Evolutionary conservation across 495 filamentous ascomycete species (phyloP).

Genomic region (Lasiosphaeris hirsuta): DNA sequence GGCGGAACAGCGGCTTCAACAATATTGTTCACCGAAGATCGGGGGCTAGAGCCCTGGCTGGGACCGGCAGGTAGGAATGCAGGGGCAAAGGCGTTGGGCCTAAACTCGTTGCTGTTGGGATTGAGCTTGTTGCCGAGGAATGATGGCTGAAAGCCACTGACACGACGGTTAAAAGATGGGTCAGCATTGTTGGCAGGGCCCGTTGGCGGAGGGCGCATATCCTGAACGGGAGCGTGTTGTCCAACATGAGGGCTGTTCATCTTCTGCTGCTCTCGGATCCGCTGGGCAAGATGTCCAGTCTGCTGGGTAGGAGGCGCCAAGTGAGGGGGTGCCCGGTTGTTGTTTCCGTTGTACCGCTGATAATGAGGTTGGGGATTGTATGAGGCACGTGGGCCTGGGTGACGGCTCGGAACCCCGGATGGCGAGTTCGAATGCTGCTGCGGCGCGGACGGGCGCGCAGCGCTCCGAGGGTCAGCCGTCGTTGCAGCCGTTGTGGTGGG

Average conservation of each 20-base stretch:
- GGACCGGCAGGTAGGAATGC: constrained; percentile 71
- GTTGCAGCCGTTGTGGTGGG: constrained; percentile 21
- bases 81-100: constrained; percentile 72
- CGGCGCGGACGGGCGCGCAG: constrained; percentile 26
- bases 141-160: constrained; percentile 41
- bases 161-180: constrained; percentile 44
- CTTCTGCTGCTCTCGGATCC: constrained; percentile 49
- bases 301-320: constrained; percentile 32
- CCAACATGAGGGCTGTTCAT: constrained; percentile 35
- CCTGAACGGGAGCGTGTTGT: constrained; percentile 35
- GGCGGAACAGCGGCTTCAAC: constrained; percentile 42
- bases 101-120: constrained; percentile 78
- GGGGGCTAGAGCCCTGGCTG: constrained; percentile 63
- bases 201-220: constrained; percentile 50
- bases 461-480: constrained; percentile 27
- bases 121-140: constrained; percentile 68
- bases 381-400: constrained; percentile 27
- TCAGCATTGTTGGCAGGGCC: constrained; percentile 50
- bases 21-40: constrained; percentile 48
- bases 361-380: constrained; percentile 33
- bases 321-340: constrained; percentile 38
- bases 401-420: constrained; percentile 32
- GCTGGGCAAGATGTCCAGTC: constrained; percentile 37
- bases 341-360: constrained; percentile 26
- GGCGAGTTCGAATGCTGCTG: constrained; percentile 31